A percentile compares a stretch with the other conserved stretches of the same genome.
Evolutionary conservation across 768 basidiomycete species (phyloP).

Genomic region (Rhizopogon salebrosus): DNA sequence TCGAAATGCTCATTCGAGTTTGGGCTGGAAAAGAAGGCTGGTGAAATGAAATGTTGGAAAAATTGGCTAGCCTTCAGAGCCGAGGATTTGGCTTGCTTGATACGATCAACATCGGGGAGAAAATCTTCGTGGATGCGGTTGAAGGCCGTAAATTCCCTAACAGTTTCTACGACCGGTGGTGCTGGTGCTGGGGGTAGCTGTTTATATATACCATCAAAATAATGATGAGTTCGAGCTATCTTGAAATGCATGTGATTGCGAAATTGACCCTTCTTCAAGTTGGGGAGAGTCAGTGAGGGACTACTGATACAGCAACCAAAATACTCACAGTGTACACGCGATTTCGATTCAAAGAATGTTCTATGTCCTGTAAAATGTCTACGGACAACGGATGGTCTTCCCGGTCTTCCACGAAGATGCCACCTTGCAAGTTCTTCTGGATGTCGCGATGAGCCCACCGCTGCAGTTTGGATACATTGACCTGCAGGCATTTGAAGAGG

Average conservation of each 20-base stretch:
- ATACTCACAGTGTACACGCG: background rate
- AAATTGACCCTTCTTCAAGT: background rate
- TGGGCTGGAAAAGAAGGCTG: background rate
- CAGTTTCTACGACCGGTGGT: background rate
- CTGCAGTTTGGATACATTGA: too few relatives aligned
- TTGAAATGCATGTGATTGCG: too few relatives aligned
- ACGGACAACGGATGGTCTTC: too few relatives aligned
- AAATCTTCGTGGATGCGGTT: background rate
- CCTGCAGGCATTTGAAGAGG: too few relatives aligned
- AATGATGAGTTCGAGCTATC: too few relatives aligned
- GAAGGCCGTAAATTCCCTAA: background rate
- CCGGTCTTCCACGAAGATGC: too few relatives aligned
- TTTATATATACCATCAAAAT: too few relatives aligned
- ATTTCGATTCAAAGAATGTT: too few relatives aligned
- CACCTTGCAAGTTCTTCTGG: too few relatives aligned
- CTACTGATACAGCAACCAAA: background rate
- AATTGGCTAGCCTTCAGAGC: background rate
- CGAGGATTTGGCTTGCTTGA: background rate
- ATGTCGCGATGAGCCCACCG: too few relatives aligned
- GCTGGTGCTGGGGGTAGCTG: too few relatives aligned
- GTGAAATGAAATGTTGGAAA: background rate
- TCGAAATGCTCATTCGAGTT: background rate
- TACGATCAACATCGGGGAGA: background rate
- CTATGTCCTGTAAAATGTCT: too few relatives aligned
- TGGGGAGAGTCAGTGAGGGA: background rate